A percentile compares a stretch with the other conserved stretches of the same genome.
Conservation (phyloP, 352 stramenopile genomes). For the Phytophthora kernoviae region DNA sequence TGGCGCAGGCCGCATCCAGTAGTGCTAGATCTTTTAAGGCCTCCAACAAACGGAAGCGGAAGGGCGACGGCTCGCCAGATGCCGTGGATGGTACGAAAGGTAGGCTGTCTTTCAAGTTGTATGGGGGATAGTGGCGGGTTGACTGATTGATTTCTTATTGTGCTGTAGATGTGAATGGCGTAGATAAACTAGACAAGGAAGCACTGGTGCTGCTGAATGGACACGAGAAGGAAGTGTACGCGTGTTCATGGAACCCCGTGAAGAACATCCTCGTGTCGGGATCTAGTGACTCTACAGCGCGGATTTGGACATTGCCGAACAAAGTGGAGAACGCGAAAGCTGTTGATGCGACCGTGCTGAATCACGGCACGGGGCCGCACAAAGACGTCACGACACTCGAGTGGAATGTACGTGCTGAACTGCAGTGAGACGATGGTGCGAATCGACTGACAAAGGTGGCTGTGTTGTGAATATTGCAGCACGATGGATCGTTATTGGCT, state of each 20-base stretch:
- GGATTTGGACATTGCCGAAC: slow-evolving; percentile 93
- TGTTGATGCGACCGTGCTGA: slow-evolving; percentile 58
- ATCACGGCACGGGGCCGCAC: slow-evolving; percentile 88
- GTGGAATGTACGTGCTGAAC: slow-evolving; percentile 89
- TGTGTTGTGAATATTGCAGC: slow-evolving; percentile 38
- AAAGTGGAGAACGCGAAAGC: slow-evolving; percentile 55
- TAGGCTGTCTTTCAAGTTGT: slow-evolving; percentile 13
- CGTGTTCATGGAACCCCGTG: slow-evolving; percentile 97
- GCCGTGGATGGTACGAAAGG: slow-evolving; percentile 70
- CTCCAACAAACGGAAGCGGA: slow-evolving; percentile 88
- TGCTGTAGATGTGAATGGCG: slow-evolving; percentile 61
- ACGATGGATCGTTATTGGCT: slow-evolving; percentile 91
- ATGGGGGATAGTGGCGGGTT: not conserved
- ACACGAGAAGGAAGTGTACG: slow-evolving; percentile 95
- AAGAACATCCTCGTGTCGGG: slow-evolving; percentile 96
- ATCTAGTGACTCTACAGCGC: slow-evolving; percentile 94
- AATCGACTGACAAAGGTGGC: slow-evolving; percentile 22
- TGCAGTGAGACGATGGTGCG: not conserved
- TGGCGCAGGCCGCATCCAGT: slow-evolving; percentile 77
- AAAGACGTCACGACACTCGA: slow-evolving; percentile 99
- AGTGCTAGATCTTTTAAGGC: slow-evolving; percentile 63
- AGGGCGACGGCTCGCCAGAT: slow-evolving; percentile 68
- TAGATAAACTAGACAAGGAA: slow-evolving; percentile 69
- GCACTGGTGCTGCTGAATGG: slow-evolving; percentile 72
- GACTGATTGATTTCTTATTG: not conserved